Evolutionary conservation across 345 rosid genomes (phyloP), one percentile per base, ranked within the genome.

Genomic region (Litchi chinensis): DNA sequence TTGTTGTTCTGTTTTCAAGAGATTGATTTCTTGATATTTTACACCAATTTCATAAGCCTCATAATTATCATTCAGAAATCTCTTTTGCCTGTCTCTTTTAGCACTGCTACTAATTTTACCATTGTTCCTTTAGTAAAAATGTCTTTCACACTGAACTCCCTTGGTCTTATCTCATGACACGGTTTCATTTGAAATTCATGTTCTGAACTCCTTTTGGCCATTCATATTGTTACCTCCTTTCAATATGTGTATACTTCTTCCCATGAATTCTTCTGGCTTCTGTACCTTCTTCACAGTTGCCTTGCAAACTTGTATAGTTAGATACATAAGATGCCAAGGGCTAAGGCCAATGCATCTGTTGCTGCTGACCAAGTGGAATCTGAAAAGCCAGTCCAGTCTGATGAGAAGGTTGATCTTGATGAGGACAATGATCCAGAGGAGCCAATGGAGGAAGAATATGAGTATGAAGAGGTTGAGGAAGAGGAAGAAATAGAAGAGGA

Each of bases 261-360:
- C 93, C 88, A 74, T 90, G 86, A 88, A 90, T 86, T 90, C 93
- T 88, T 88, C 92, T 86, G 86, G 91, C 87, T 90, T 86, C 90
- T 85, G 79, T 87, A 81, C 93, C 88, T 85, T 83, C 88, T 89
- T 79, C 88, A 87, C 87, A 89, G 86, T 83, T 87, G 22, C 85
- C 84, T 83, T 85, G 89, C 88, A 83, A 89, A 82, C 88, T 87
- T 83, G 79, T 81, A 78, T 82, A 76, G 75, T 83, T 87, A 84
- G 81, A 84, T 83, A 74, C 83, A 80, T 89, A 91, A 84, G 82
- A 91, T 91, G 95, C 90, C 91, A 79, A 85, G 92, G 81, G 82
- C 80, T 76, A 85, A 74, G 85, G 83, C 54, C 80, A 78, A 70
- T 86, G 83, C 80, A 65, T 85, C 86, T n/a, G 79, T 81, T 69